phyloP scores from a whole-genome alignment of 2,329 filamentous ascomycete genomes.

The Xenoacremonium recifei region DNA sequence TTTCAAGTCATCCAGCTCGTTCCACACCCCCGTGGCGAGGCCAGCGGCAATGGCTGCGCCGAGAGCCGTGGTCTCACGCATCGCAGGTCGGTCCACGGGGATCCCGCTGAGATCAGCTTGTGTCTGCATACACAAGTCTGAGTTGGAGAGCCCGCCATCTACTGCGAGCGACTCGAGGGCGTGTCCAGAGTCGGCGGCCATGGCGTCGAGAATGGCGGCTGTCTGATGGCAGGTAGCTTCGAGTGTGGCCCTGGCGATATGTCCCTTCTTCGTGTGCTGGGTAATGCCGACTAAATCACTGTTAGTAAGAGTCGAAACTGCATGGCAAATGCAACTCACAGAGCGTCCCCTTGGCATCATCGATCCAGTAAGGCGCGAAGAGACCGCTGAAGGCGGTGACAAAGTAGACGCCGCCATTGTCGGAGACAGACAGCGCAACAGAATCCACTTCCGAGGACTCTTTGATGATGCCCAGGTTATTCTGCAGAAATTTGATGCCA shows the following conservation, averaged over 20 bases:
- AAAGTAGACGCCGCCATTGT: conserved; percentile 82
- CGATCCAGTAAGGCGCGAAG: conserved; percentile 93
- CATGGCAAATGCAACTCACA: conserved; percentile 46
- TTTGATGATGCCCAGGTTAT: conserved; percentile 61
- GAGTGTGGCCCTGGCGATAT: conserved; percentile 85
- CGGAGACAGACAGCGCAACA: conserved; percentile 52
- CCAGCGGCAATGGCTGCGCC: conserved; percentile 87
- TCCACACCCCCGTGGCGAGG: conserved; percentile 79
- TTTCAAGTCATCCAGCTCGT: conserved; percentile 69
- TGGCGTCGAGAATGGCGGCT: conserved; percentile 86
- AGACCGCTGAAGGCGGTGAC: conserved; percentile 90
- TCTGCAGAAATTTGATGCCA: conserved; percentile 71
- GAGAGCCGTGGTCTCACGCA: conserved; percentile 88
- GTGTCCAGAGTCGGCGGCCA: conserved; percentile 82
- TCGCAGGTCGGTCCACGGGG: conserved; percentile 77
- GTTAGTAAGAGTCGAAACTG: neutral
- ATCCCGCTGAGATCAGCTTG: conserved; percentile 85
- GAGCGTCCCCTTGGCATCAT: conserved; percentile 85
- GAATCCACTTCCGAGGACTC: conserved; percentile 48
- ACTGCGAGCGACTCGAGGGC: conserved; percentile 74
- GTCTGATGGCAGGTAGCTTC: conserved; percentile 93
- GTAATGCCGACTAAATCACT: conserved; percentile 67
- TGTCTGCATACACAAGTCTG: conserved; percentile 86
- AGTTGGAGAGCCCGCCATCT: conserved; percentile 87
- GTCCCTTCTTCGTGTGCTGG: conserved; percentile 78